Percentiles rank a stretch among this genome's conserved stretches.
Evolutionary conservation across 352 stramenopile genomes (phyloP).

Genomic region (Salisapilia sapeloensis): DNA sequence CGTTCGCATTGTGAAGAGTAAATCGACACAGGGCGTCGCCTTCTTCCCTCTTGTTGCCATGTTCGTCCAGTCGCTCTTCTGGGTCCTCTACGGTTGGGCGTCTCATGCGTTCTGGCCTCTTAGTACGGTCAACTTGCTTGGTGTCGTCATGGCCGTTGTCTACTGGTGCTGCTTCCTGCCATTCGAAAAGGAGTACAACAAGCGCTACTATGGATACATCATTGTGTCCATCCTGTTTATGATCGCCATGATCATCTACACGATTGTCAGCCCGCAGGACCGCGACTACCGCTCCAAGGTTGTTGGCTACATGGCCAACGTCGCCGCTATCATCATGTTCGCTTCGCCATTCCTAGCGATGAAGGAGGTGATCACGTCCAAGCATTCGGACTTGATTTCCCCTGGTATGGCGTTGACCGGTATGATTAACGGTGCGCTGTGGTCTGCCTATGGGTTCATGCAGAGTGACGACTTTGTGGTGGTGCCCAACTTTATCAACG

Average conservation of each 20-base stretch:
- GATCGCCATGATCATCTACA: conserved; percentile 8
- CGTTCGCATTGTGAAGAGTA: conserved; percentile 7
- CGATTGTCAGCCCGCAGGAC: conserved; percentile 5
- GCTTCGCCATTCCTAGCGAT: conserved; percentile 9
- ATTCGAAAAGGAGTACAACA: conserved; percentile 8
- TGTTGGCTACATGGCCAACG: conserved; percentile 10
- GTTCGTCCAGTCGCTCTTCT: conserved; percentile 11
- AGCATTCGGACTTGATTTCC: conserved; percentile 11
- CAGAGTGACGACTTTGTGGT: conserved; percentile 12
- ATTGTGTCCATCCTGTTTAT: conserved; percentile 5
- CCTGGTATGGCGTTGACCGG: conserved; percentile 9
- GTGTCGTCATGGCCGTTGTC: conserved; percentile 6
- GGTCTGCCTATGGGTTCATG: conserved; percentile 10
- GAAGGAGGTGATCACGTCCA: conserved; percentile 7
- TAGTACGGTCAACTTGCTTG: conserved; percentile 9
- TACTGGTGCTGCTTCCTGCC: conserved; percentile 9
- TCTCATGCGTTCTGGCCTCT: conserved; percentile 8
- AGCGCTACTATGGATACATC: conserved; percentile 7
- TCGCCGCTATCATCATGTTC: conserved; percentile 10
- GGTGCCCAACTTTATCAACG: conserved; percentile 10
- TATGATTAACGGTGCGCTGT: conserved; percentile 9
- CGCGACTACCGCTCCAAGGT: conserved; percentile 6
- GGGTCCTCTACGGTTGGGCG: conserved; percentile 10
- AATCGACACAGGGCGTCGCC: conserved; percentile 4
- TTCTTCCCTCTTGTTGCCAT: conserved; percentile 12